Evolutionary conservation across 1,284 basidiomycete species (phyloP), one percentile per base, ranked within the genome.

Genomic region (Cutaneotrichosporon cyanovorans): DNA sequence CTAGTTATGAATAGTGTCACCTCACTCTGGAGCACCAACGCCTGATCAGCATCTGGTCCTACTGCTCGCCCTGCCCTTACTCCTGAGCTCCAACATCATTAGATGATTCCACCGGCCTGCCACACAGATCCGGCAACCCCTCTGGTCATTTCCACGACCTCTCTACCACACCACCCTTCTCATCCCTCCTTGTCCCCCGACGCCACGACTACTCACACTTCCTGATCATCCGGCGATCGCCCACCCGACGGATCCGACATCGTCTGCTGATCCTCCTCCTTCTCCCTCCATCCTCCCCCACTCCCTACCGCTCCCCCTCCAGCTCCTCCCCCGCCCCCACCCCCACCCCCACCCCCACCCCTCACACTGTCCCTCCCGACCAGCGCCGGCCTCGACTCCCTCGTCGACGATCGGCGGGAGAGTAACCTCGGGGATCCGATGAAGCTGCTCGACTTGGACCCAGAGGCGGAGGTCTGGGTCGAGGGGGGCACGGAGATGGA

Each of bases 181-280:
- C n/a, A n/a, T n/a, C n/a, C n/a, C n/a, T n/a, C n/a, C n/a, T n/a
- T n/a, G n/a, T n/a, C n/a, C n/a, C n/a, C 25, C 25, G 25, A 28
- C 25, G 8, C 25, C 12, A 12, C 25, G 25, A 7, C 25, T 28
- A 63, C 64, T 51, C 38, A 66, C 62, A 66, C 61, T 51, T 68
- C 62, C 6, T 51, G 25, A 7, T 28, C 53, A 12, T 40, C 42
- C 12, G 42, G 35, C 6, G 46, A 37, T 34, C 41, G 40, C 2
- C 40, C 36, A 0, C 42, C 46, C 11, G 46, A 48, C n/a, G 23
- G 42, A 4, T 12, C 35, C 15, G 25, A 28, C 12, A 12, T 28
- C 25, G 25, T 18, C 6, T 28, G 25, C 8, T 7, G 25, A 12
- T 28, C 25, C 30, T 48, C 40, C 34, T 22, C 25, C 25, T 12